These are phyloP conservation scores for Cydonia oblonga DNA, from an alignment of 331 rosid species.

Conservation along the genomic window DNA sequence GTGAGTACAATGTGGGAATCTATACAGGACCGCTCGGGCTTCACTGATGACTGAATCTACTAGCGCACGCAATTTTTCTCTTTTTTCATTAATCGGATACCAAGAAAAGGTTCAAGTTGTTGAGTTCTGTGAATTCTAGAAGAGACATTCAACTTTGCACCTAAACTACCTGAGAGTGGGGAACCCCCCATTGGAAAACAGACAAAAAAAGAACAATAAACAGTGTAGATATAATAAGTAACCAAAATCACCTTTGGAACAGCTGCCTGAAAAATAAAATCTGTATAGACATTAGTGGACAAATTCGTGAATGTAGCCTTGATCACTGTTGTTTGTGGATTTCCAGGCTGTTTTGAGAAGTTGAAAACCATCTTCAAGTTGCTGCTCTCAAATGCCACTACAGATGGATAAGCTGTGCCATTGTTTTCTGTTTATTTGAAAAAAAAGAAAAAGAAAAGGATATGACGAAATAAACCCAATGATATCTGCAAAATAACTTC, in stretches of 20 bases:
- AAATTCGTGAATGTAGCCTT: constrained; percentile 69
- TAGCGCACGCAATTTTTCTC: no score
- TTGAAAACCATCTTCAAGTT: constrained; percentile 58
- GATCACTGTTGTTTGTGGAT: constrained; percentile 65
- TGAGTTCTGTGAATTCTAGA: no score
- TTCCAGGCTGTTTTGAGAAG: constrained; percentile 76
- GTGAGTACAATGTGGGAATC: neutral
- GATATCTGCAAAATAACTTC: constrained; percentile 10
- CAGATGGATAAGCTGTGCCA: constrained; percentile 68
- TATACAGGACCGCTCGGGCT: no score
- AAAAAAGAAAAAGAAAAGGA: neutral
- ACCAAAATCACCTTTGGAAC: constrained; percentile 79
- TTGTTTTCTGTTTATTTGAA: constrained; percentile 50
- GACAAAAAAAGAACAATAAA: no score
- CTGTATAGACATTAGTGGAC: constrained; percentile 48
- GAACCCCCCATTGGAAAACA: no score
- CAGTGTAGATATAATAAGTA: neutral
- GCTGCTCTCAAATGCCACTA: constrained; percentile 81
- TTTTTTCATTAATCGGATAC: no score
- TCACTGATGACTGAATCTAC: no score
- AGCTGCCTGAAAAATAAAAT: constrained; percentile 95
- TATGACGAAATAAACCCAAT: constrained; percentile 25
- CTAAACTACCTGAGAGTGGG: no score
- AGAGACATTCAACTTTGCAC: no score
- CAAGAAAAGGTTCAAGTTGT: no score